Conservation (phyloP, 176 grass and related monocot genomes). For the Dendrocalamus sinicus region DNA sequence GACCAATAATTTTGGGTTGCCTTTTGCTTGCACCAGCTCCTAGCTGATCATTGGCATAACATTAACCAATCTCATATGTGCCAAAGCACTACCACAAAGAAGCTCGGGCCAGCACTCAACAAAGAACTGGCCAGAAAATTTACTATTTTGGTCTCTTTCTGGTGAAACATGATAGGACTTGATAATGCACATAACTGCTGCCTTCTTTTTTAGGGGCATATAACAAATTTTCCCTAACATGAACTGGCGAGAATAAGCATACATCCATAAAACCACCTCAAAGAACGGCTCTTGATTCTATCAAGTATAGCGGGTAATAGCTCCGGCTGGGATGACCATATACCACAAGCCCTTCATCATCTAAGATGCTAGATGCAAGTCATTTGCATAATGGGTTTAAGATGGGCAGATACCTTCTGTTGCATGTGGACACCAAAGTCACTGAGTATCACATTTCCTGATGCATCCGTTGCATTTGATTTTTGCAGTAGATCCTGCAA, state of each 20-base stretch:
- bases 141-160: background rate
- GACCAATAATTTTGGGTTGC: background rate
- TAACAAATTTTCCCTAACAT: slow-evolving; percentile 1
- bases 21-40: background rate
- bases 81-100: slow-evolving; percentile 1
- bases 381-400: slow-evolving; percentile 11
- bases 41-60: background rate
- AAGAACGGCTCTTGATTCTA: slow-evolving; percentile 1
- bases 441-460: slow-evolving; percentile 84
- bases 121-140: background rate
- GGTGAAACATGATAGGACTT: background rate
- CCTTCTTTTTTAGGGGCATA: background rate
- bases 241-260: background rate
- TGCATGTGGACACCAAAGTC: slow-evolving; percentile 96
- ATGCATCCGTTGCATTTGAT: slow-evolving; percentile 88
- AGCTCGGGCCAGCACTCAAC: background rate
- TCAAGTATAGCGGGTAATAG: background rate
- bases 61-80: background rate
- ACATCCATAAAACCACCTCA: slow-evolving; percentile 2
- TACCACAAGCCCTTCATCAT: background rate
- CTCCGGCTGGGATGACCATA: background rate
- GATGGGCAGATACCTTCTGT: slow-evolving; percentile 62
- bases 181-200: background rate
- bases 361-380: background rate
- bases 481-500: slow-evolving; percentile 89